These are phyloP conservation scores for Saccharum spontaneum DNA, from an alignment of 176 grass and related monocot species.

Conservation along the genomic window DNA sequence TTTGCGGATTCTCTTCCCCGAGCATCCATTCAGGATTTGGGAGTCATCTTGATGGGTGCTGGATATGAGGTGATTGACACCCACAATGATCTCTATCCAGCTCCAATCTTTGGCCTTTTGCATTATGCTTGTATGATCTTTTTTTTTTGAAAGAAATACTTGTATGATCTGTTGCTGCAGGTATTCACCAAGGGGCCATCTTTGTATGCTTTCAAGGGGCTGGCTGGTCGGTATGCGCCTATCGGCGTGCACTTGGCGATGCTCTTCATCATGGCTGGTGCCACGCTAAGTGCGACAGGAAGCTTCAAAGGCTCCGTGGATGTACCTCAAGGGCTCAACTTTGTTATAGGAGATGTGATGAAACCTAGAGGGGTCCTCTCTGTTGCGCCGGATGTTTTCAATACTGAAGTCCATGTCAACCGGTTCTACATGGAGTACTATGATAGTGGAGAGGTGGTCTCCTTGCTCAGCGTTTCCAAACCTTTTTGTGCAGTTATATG, in stretches of 20 bases:
- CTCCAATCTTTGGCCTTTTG: background rate
- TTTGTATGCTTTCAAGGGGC: constrained; percentile 85
- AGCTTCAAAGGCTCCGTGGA: constrained; percentile 85
- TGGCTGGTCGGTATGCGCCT: constrained; percentile 76
- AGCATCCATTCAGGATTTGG: constrained; percentile 86
- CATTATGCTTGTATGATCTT: background rate
- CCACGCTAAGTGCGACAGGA: constrained; percentile 78
- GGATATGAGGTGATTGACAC: constrained; percentile 79
- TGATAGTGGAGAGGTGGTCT: constrained; percentile 89
- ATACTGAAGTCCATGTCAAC: constrained; percentile 92
- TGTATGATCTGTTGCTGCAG: constrained; percentile 37
- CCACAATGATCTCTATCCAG: background rate
- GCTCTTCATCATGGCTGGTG: constrained; percentile 94
- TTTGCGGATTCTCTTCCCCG: constrained; percentile 74
- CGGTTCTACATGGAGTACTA: constrained; percentile 98
- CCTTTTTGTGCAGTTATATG: constrained; percentile 1
- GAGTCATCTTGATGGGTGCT: constrained; percentile 82
- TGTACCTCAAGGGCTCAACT: constrained; percentile 93
- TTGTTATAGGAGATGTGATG: constrained; percentile 89
- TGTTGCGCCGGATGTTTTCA: constrained; percentile 57
- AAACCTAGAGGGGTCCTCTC: constrained; percentile 74
- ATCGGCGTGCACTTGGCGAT: constrained; percentile 92
- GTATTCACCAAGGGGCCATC: constrained; percentile 83
- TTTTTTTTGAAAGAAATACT: background rate
- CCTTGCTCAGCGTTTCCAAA: background rate